Evolutionary conservation across 2,329 filamentous ascomycete genomes (phyloP).

Genomic region (Paramyrothecium roridum): DNA sequence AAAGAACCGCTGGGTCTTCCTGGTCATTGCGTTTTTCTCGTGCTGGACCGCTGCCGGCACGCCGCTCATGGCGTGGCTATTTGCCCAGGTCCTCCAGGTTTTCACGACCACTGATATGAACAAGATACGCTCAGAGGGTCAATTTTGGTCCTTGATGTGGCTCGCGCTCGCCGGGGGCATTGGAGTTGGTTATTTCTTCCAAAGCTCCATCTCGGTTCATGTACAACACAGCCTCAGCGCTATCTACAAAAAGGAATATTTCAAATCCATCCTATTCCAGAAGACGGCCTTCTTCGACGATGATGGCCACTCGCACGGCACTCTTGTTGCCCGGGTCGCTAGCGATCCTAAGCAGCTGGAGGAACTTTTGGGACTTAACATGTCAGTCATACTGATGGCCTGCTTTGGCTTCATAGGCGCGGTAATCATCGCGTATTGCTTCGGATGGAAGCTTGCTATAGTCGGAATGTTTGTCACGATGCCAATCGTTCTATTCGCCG

Average conservation of each 20-base stretch:
- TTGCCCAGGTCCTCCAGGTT: slow-evolving; percentile 19
- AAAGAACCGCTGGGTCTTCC: slow-evolving; percentile 17
- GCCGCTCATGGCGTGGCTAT: slow-evolving; percentile 24
- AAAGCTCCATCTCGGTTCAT: slow-evolving; percentile 14
- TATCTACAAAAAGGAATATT: slow-evolving; percentile 21
- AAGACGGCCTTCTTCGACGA: slow-evolving; percentile 24
- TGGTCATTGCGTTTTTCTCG: slow-evolving; percentile 16
- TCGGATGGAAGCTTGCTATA: slow-evolving; percentile 34
- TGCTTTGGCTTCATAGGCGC: slow-evolving; percentile 25
- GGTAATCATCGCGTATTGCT: slow-evolving; percentile 21
- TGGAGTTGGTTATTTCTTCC: slow-evolving; percentile 21
- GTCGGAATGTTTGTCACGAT: slow-evolving; percentile 32
- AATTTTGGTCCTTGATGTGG: slow-evolving; percentile 29
- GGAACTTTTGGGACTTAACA: slow-evolving; percentile 26
- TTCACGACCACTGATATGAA: slow-evolving; percentile 14
- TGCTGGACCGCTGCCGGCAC: slow-evolving; percentile 20
- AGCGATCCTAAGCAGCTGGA: slow-evolving; percentile 27
- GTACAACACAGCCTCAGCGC: slow-evolving; percentile 13
- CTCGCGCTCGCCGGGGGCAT: slow-evolving; percentile 22
- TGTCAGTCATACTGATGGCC: slow-evolving; percentile 21
- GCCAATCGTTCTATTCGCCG: slow-evolving; percentile 29
- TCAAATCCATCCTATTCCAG: slow-evolving; percentile 23
- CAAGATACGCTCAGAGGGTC: slow-evolving; percentile 20
- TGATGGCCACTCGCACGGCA: slow-evolving; percentile 22
- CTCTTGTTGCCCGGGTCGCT: slow-evolving; percentile 19